These are phyloP conservation scores for Phytomonas serpens DNA, from an alignment of 208 protist genomes.

Conservation along the genomic window DNA sequence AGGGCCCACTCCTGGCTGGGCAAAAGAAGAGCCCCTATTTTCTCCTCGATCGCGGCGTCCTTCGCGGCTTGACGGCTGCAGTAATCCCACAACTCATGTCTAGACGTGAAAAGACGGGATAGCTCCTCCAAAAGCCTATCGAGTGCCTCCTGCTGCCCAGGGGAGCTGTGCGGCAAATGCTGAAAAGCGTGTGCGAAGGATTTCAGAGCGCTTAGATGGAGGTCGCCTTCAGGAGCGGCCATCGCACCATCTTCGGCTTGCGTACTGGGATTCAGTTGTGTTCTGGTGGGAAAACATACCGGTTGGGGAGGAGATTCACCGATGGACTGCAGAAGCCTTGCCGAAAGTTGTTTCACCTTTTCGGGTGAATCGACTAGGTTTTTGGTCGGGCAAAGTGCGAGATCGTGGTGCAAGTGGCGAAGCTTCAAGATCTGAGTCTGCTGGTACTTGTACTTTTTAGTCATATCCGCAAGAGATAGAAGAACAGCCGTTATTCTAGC, in stretches of 20 bases:
- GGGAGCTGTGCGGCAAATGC: background rate
- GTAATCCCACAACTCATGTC: background rate
- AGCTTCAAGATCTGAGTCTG: background rate
- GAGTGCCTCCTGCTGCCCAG: background rate
- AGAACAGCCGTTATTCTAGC: background rate
- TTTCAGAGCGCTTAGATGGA: background rate
- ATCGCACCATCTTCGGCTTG: background rate
- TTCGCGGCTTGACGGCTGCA: background rate
- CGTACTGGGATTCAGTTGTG: background rate
- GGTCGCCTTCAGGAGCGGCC: too few relatives aligned
- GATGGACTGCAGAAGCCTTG: background rate
- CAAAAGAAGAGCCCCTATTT: constrained; percentile 6
- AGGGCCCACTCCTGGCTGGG: constrained; percentile 18
- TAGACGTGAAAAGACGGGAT: background rate
- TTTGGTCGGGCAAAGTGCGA: background rate
- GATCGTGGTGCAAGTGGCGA: background rate
- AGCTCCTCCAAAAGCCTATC: background rate
- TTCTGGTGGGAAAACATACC: background rate
- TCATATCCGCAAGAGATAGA: background rate
- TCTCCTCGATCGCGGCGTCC: constrained; percentile 11
- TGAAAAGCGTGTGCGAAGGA: background rate
- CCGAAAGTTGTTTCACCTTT: background rate
- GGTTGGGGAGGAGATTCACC: background rate
- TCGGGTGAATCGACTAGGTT: background rate
- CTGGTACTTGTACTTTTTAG: background rate